phyloP scores from a whole-genome alignment of 1,284 basidiomycete species.

The Ceratobasidium sp. region DNA sequence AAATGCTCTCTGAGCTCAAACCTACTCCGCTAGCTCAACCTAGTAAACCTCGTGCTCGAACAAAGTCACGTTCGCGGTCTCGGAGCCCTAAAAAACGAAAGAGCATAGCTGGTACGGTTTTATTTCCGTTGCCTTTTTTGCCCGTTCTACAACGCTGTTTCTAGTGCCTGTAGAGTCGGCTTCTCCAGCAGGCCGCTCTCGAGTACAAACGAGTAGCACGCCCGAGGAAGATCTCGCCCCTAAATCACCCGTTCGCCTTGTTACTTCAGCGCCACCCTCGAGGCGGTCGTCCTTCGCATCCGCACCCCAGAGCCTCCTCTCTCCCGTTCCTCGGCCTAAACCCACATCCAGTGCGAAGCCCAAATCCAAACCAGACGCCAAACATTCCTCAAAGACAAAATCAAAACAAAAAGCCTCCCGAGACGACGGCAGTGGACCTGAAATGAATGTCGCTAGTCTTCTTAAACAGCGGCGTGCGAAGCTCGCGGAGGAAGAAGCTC shows the following conservation, averaged over 20 bases:
- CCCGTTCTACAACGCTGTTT: neutral
- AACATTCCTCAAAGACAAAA: neutral
- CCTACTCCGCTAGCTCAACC: constrained; percentile 2
- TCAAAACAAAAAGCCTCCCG: neutral
- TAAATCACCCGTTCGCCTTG: neutral
- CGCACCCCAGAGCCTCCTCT: neutral
- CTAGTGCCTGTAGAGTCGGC: neutral
- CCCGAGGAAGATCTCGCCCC: neutral
- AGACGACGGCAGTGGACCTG: neutral
- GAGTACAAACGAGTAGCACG: neutral
- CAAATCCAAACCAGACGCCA: neutral
- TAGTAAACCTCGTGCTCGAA: neutral
- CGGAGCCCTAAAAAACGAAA: constrained; percentile 20
- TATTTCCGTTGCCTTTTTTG: neutral
- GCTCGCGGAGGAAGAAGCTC: constrained; percentile 12
- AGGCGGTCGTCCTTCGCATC: neutral
- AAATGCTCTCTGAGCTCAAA: constrained; percentile 19
- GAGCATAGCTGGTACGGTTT: neutral
- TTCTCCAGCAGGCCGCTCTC: constrained; percentile 2
- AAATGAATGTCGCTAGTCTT: neutral
- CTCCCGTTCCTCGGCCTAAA: neutral
- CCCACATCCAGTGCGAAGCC: neutral
- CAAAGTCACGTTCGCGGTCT: constrained; percentile 39
- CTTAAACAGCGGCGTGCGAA: constrained; percentile 4
- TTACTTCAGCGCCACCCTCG: neutral